Base-by-base conservation (phyloP, 2,329 filamentous ascomycete species). In the Cordyceps farinosa region DNA sequence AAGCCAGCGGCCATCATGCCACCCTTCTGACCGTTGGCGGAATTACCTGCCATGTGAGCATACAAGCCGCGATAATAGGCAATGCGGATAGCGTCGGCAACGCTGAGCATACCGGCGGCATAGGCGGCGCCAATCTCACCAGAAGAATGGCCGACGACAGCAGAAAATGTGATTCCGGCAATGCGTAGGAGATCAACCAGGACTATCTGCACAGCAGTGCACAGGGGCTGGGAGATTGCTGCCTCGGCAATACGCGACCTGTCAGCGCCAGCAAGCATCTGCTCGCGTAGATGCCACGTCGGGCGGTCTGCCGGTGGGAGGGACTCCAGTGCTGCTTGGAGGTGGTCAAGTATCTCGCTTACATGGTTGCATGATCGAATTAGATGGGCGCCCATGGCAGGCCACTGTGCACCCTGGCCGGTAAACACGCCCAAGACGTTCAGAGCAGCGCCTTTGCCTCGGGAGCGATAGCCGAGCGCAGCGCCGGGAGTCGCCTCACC, bases 1-100 rank as follows among this genome's bases (percentile, higher is more conserved):
- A 63, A 27, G 1, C 67, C 82, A 7, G 82, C 79, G 0, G 82
- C 82, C 70, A 83, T 75, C 82, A 84, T 84, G 10, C 76, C 71
- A 1, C 82, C 81, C 15, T 8, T 8, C 47, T 71, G 71, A 63
- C 76, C 66, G 61, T 78, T 78, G 40, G 79, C 64, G 4, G 77
- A 72, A 5, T 76, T 76, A 22, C 22, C 22, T 8, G 79, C 73
- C 17, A 80, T 73, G n/a, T 52, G 50, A 17, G 53, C 17, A 30
- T 59, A 42, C 34, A 75, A 71, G 5, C 76, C 78, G 10, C 78
- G 72, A 65, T 77, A 76, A 69, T 82, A 84, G 3, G 81, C 81
- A 34, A 80, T 74, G 1, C 73, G 71, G 67, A 81, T 75, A 45
- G 76, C 76, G 0, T 76, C 70, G 30, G 79, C 74, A 42, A 77